Conservation (phyloP, 257 asterid genomes). For the Osmanthus fragrans region DNA sequence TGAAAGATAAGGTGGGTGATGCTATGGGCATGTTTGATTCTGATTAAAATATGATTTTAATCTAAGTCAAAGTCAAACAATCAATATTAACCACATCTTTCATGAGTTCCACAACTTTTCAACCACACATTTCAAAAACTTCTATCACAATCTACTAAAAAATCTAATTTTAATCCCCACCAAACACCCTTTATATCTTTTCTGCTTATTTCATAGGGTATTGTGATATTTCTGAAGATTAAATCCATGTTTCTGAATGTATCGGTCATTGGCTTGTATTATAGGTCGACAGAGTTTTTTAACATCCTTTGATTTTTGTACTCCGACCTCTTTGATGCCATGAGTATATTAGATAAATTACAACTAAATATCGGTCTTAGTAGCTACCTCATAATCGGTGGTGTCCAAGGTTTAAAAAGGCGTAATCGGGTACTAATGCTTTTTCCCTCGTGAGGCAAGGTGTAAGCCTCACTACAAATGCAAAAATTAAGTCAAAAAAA, state of each 20-base stretch:
- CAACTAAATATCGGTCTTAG: neutral
- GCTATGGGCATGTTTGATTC: neutral
- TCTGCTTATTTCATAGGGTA: neutral
- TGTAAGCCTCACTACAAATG: too few relatives aligned
- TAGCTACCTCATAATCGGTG: neutral
- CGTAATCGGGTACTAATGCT: too few relatives aligned
- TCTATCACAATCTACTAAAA: too few relatives aligned
- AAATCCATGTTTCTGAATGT: neutral
- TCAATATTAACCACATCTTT: too few relatives aligned
- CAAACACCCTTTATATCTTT: neutral
- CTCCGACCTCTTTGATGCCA: neutral
- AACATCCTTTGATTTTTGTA: neutral
- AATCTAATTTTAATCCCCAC: too few relatives aligned
- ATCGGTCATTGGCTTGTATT: neutral
- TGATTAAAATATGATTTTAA: too few relatives aligned
- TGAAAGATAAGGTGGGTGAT: neutral
- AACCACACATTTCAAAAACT: too few relatives aligned
- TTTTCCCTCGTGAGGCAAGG: too few relatives aligned
- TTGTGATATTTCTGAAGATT: neutral
- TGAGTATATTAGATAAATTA: neutral
- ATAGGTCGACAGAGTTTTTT: neutral
- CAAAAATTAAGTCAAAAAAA: too few relatives aligned
- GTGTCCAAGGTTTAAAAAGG: neutral
- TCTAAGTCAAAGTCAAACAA: too few relatives aligned
- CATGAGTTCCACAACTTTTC: too few relatives aligned